Evolutionary conservation across 1,284 basidiomycete species (phyloP), one percentile per base, ranked within the genome.

Genomic region (Trichosporon sp.): DNA sequence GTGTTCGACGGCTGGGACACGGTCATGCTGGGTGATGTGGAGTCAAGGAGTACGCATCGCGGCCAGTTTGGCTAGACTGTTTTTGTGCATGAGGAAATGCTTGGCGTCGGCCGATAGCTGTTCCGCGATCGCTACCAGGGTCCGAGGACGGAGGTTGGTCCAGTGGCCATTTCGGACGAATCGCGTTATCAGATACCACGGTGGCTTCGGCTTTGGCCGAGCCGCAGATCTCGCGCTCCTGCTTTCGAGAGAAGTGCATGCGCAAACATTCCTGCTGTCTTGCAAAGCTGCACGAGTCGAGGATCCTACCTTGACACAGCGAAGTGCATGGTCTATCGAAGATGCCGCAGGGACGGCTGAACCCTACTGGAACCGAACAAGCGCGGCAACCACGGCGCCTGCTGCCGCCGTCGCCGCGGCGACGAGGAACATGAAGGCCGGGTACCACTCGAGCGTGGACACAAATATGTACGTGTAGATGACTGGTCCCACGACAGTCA

Each of bases 1-100:
- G 87, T 89, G 13, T 63, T 62, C 8, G 63, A 60, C 4, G 32
- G 25, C 5, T 35, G 25, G 7, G 27, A 25, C 23, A 67, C 64
- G 0, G 70, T 71, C 67, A 71, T 68, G 31, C 3, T 32, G 18
- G 35, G 25, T 23, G 35, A 23, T 60, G 58, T 12, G 62, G n/a
- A 42, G 18, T n/a, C 9, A 15, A 38, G 9, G 35, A 18, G 18
- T n/a, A 42, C n/a, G 38, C 38, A 42, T 42, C 38, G 38, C n/a
- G 38, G 18, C 38, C 32, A 32, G 32, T 42, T 38, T 42, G 18
- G n/a, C 18, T 42, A 42, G 38, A n/a, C 38, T 42, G 18, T 21
- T 38, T 38, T 38, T 38, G 35, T 3, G 11, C 3, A 42, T n/a
- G 35, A 32, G 32, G 12, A 13, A 9, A n/a, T 11, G 4, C 47